A percentile compares a stretch with the other conserved stretches of the same genome.
Conservation (phyloP, 228 moss, liverwort and hornwort species). For the Sphagnum fallax region DNA sequence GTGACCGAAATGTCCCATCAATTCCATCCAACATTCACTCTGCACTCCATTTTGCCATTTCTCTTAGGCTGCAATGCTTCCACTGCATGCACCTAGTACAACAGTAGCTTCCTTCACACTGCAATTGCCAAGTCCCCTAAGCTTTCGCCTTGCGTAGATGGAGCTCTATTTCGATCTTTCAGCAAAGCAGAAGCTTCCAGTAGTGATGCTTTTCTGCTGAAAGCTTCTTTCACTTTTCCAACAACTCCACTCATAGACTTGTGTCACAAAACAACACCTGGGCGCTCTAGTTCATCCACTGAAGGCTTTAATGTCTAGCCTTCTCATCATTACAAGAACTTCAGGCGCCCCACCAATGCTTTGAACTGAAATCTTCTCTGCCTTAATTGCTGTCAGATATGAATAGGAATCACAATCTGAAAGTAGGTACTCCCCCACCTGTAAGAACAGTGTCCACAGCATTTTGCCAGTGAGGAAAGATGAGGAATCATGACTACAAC, state of each 20-base stretch:
- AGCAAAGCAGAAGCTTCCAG: conserved; percentile 15
- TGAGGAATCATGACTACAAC: too few species aligned
- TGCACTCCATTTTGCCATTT: conserved; percentile 31
- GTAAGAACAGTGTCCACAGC: too few species aligned
- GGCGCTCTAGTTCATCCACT: too few species aligned
- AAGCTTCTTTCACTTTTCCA: conserved; percentile 66
- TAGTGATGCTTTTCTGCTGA: conserved; percentile 44
- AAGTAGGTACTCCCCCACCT: too few species aligned
- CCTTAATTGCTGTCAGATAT: too few species aligned
- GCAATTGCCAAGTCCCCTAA: conserved; percentile 70
- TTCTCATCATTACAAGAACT: too few species aligned
- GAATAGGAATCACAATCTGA: too few species aligned
- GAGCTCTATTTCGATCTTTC: conserved; percentile 10
- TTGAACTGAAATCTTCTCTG: too few species aligned
- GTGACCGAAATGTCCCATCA: conserved; percentile 42
- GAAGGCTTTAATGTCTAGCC: too few species aligned
- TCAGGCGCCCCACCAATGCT: too few species aligned
- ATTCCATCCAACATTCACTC: conserved; percentile 24
- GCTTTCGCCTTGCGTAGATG: conserved; percentile 26
- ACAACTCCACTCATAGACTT: conserved; percentile 18
- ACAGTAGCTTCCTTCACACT: conserved; percentile 65
- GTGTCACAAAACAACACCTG: too few species aligned
- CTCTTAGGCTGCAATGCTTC: conserved; percentile 36
- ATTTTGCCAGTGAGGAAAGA: too few species aligned
- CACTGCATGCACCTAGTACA: conserved; percentile 67